Base-by-base conservation (phyloP, 2,329 filamentous ascomycete species). In the Sphaceloma murrayae region DNA sequence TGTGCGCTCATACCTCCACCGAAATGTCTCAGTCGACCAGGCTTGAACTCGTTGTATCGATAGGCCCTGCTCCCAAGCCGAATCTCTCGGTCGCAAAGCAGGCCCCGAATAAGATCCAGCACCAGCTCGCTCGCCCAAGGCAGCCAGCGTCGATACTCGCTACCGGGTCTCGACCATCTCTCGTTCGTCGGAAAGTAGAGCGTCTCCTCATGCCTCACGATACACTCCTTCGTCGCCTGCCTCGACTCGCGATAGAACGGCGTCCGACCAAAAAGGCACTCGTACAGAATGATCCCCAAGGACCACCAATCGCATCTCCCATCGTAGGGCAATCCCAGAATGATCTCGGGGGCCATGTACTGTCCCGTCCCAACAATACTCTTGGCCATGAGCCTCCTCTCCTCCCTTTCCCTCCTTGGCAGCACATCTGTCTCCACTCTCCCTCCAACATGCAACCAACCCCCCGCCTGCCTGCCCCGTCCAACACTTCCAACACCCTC, bases 291-390 rank as follows among this genome's bases (percentile, higher is more conserved):
- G 58, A 96, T 79, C 43, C 87, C 89, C 54, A 96, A 77, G 64
- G 88, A 95, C 89, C 85, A 96, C 86, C 76, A 96, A 64, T 96
- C 89, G 64, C 89, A 96, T 57, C 89, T 75, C 21, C 85, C 89
- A 63, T 96, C 91, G 61, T 96, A 96, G 27, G 73, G 67, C 38
- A 86, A 75, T 19, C 88, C 85, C 52, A 75, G 70, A 47, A 95
- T 80, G 13, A 96, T 85, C 66, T 96, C 91, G 2, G 89, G 89
- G 1, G 91, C 89, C 91, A 95, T 96, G 67, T 96, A 96, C 59
- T 95, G 89, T 59, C 87, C 94, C 2, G 91, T 96, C 2, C 89
- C 89, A 8, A 96, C 89, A 1, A 94, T 79, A 34, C 87, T 94
- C 53, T 80, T 77, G 1, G 89, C 89, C 24, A 85, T 73, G 24